These are phyloP conservation scores for Entomophthora muscae DNA, from an alignment of 371 early-diverging fungal species.

Conservation along the genomic window DNA sequence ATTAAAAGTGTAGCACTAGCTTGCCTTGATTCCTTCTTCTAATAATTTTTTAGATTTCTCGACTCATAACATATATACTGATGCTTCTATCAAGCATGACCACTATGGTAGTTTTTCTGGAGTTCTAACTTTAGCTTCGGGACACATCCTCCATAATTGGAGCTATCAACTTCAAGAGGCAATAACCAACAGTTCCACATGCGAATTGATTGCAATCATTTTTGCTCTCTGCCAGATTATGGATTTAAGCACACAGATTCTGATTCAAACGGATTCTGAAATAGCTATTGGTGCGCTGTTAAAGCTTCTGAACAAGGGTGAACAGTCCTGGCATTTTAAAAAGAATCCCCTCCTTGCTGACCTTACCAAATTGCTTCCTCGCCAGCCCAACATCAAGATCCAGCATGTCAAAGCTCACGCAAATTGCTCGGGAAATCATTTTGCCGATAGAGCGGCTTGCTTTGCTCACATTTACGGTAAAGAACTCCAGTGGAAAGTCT, in stretches of 20 bases:
- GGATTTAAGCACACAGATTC: neutral
- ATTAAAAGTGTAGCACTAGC: neutral
- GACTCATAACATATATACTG: neutral
- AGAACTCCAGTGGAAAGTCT: neutral
- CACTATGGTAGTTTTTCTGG: neutral
- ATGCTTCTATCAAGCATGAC: conserved; percentile 1
- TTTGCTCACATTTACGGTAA: neutral
- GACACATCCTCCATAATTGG: neutral
- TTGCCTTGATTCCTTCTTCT: neutral
- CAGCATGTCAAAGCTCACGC: neutral
- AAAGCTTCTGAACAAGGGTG: neutral
- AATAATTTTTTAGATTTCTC: neutral
- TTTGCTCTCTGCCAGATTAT: neutral
- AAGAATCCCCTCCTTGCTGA: neutral
- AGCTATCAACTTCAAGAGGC: conserved; percentile 7
- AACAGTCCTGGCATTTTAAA: neutral
- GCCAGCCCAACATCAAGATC: neutral
- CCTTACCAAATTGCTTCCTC: neutral
- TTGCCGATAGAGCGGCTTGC: neutral
- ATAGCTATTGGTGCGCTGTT: neutral
- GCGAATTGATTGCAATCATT: neutral
- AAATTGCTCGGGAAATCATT: neutral
- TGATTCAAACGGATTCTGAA: neutral
- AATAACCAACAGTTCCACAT: neutral
- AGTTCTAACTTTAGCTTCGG: neutral